Base-by-base conservation (phyloP, 2,329 filamentous ascomycete genomes). In the Colletotrichum gloeosporioides region DNA sequence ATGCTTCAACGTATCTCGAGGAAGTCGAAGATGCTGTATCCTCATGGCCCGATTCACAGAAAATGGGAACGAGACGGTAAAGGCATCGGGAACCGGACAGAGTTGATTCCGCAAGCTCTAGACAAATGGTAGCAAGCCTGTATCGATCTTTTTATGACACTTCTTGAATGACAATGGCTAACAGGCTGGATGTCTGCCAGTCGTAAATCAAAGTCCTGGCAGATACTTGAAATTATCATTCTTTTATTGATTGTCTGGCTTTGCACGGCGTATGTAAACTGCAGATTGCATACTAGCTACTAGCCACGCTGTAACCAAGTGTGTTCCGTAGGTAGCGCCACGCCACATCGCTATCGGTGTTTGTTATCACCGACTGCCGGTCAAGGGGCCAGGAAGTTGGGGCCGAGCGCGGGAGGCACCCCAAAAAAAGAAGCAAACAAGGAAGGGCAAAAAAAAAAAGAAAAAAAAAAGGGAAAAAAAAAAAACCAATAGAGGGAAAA, bases 21-120 rank as follows among this genome's bases (percentile, higher is more conserved):
- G 96, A 98, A 85, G 94, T 99, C 29, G 95, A 98, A 78, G 95
- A 98, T 86, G 94, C 95, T 22, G 96, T 98, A 3, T 91, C 91
- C 63, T 93, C 92, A 27, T 99, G 97, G 97, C 95, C 96, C 4
- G 95, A 96, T 79, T 88, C 89, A 25, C 77, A 80, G 9, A 77
- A 77, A 44, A 15, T n/a, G 15, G 57, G 66, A 18, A 44, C 73
- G 4, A 80, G 82, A 73, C 78, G 81, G 64, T 84, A 64, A 77
- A 22, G 22, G 59, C 10, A 53, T 53, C 44, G 10, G 44, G n/a
- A 12, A 53, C 44, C n/a, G n/a, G 44, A 53, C 44, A 49, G 44
- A 22, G 44, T 53, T 53, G 44, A n/a, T 22, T 53, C n/a, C n/a
- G n/a, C 44, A 12, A 53, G 12, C 44, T 53, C n/a, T 6, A 22